These are phyloP conservation scores for Penicillium sp. DNA, from an alignment of 2,329 filamentous ascomycete species.

Conservation along the genomic window DNA sequence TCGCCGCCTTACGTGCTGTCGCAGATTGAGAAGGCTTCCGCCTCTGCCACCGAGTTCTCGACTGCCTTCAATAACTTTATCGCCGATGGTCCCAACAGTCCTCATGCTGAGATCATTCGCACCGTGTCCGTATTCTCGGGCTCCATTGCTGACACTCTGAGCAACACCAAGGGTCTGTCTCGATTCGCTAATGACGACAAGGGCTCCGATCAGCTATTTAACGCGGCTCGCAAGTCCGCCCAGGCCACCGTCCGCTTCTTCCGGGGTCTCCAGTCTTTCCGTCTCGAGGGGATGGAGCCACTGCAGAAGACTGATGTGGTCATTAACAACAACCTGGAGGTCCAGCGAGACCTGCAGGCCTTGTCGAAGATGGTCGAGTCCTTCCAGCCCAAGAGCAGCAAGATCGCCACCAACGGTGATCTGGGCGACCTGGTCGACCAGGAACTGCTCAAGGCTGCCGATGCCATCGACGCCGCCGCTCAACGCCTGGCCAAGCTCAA, in stretches of 20 bases:
- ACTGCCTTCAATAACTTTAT: constrained; percentile 99
- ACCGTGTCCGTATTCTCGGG: constrained; percentile 89
- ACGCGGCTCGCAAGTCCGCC: constrained; percentile 81
- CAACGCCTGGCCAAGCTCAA: constrained; percentile 87
- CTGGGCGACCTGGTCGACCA: constrained; percentile 90
- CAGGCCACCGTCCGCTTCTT: constrained; percentile 92
- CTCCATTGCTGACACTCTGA: constrained; percentile 89
- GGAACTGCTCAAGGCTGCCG: constrained; percentile 90
- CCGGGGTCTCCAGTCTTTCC: constrained; percentile 90
- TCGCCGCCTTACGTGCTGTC: constrained; percentile 93
- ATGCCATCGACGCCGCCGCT: constrained; percentile 91
- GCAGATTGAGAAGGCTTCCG: constrained; percentile 94
- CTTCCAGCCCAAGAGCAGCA: constrained; percentile 85
- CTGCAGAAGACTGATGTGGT: constrained; percentile 96
- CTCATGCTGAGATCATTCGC: constrained; percentile 89
- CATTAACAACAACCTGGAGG: constrained; percentile 95
- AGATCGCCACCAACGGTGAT: constrained; percentile 80
- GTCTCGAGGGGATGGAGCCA: constrained; percentile 86
- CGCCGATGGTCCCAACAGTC: constrained; percentile 90
- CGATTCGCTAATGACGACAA: constrained; percentile 94
- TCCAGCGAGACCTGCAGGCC: constrained; percentile 90
- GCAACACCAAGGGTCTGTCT: constrained; percentile 93
- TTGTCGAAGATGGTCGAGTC: constrained; percentile 91
- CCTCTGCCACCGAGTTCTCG: constrained; percentile 94
- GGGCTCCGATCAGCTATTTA: constrained; percentile 85